Conservation (phyloP, 164 flowering plant species). For the Cinnamomum chago region DNA sequence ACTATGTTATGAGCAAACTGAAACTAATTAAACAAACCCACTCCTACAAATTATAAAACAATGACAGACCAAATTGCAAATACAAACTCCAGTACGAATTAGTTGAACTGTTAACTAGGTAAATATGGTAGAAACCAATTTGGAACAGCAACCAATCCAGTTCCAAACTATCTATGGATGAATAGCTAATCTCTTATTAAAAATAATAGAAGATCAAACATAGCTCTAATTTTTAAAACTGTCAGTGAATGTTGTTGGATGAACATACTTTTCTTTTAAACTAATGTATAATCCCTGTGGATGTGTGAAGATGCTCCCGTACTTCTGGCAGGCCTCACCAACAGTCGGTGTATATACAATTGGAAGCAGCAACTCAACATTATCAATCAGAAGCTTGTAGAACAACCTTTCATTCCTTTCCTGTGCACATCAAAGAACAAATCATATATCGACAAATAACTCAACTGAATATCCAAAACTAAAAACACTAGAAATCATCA, state of each 20-base stretch:
- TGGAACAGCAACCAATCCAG: too few species aligned
- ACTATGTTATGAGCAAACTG: too few species aligned
- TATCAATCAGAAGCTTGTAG: conserved; percentile 78
- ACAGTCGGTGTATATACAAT: conserved; percentile 81
- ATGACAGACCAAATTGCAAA: too few species aligned
- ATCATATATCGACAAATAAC: neutral
- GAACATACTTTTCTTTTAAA: conserved; percentile 67
- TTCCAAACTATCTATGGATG: too few species aligned
- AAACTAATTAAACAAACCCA: too few species aligned
- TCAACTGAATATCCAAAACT: neutral
- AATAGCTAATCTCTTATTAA: too few species aligned
- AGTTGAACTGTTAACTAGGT: too few species aligned
- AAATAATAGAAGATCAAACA: too few species aligned
- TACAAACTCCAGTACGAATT: too few species aligned
- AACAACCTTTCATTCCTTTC: conserved; percentile 72
- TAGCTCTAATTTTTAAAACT: neutral
- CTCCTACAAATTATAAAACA: too few species aligned
- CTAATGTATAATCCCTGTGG: conserved; percentile 88
- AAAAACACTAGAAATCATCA: neutral
- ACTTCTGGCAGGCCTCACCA: conserved; percentile 91
- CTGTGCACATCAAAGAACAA: conserved; percentile 24
- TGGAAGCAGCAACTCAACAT: conserved; percentile 82
- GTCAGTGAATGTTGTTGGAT: neutral
- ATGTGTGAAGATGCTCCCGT: conserved; percentile 71
- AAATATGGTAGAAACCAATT: too few species aligned